Conservation (phyloP, 495 filamentous ascomycete genomes). For the Ascobolus immersus region DNA sequence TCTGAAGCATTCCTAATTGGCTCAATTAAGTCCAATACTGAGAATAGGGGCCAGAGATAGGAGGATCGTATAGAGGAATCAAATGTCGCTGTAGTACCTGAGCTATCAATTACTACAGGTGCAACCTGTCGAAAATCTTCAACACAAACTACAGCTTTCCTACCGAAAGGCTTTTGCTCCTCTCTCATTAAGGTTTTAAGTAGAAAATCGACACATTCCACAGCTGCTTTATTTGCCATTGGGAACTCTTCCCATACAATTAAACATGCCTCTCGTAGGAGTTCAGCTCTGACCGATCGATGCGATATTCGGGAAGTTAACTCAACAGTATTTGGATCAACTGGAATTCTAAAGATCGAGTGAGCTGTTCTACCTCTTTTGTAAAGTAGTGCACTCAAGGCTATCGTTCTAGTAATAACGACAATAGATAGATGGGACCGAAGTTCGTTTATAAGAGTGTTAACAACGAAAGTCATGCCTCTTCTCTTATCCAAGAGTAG, state of each 20-base stretch:
- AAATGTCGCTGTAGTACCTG: background rate
- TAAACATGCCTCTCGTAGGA: background rate
- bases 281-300: background rate
- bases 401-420: background rate
- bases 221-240: background rate
- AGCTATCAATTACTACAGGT: background rate
- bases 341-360: background rate
- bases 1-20: background rate
- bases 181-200: background rate
- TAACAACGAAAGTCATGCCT: constrained; percentile 4
- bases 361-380: background rate
- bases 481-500: no score
- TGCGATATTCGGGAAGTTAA: background rate
- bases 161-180: background rate
- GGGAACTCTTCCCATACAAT: background rate
- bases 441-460: background rate
- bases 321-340: background rate
- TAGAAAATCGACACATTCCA: background rate
- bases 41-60: background rate
- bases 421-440: background rate
- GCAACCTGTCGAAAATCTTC: background rate
- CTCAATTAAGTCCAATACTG: background rate
- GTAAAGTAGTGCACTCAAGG: background rate
- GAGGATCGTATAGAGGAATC: background rate
- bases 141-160: background rate